phyloP scores from a whole-genome alignment of 768 basidiomycete species.

The Termitomyces sp. region DNA sequence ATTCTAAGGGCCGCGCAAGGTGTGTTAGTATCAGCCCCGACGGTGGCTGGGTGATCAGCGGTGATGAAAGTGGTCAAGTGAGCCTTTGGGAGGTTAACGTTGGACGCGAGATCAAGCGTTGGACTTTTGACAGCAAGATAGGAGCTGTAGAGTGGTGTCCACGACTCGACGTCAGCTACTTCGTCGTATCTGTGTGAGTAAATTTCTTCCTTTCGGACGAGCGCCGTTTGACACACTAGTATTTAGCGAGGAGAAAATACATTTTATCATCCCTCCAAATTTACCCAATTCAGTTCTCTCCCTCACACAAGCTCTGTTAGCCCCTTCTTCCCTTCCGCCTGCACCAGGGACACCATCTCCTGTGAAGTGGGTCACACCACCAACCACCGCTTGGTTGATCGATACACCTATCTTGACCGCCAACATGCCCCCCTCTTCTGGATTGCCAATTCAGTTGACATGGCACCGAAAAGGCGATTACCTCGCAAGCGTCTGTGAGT shows the following conservation, averaged over 20 bases:
- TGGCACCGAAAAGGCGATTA: conserved; percentile 98
- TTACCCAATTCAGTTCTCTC: conserved; percentile 56
- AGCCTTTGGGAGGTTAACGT: conserved; percentile 91
- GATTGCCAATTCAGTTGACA: conserved; percentile 72
- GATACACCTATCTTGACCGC: conserved; percentile 62
- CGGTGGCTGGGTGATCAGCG: conserved; percentile 89
- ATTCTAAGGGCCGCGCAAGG: conserved; percentile 66
- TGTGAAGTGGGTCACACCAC: conserved; percentile 65
- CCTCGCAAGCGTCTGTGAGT: conserved; percentile 91
- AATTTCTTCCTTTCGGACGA: conserved; percentile 6
- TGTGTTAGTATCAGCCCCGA: conserved; percentile 82
- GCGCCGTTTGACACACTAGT: conserved; percentile 10
- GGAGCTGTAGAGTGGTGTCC: conserved; percentile 94
- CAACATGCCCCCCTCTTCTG: conserved; percentile 62
- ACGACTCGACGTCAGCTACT: conserved; percentile 74
- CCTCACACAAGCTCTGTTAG: conserved; percentile 60
- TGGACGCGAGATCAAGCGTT: conserved; percentile 84
- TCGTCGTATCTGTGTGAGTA: conserved; percentile 78
- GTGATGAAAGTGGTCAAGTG: conserved; percentile 85
- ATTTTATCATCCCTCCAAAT: conserved; percentile 81
- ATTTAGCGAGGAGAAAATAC: conserved; percentile 73
- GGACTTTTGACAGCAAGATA: conserved; percentile 79
- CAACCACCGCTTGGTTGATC: conserved; percentile 44
- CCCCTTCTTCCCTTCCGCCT: conserved; percentile 64
- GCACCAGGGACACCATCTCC: conserved; percentile 54